These are phyloP conservation scores for Kappamyces sp. DNA, from an alignment of 192 early-diverging fungal genomes.

Conservation along the genomic window DNA sequence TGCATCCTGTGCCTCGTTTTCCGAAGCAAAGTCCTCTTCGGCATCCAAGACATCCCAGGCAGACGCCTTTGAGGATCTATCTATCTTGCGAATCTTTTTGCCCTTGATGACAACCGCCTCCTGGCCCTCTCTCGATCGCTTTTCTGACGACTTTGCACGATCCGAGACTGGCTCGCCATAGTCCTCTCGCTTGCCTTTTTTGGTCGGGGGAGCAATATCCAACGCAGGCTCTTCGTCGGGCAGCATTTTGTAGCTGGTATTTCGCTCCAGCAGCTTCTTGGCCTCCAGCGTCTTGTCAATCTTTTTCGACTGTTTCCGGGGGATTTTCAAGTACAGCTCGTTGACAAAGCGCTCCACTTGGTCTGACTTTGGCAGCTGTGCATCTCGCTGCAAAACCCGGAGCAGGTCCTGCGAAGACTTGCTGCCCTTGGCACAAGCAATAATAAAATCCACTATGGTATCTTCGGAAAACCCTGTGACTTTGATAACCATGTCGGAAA, in stretches of 20 bases:
- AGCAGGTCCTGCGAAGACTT: conserved; percentile 51
- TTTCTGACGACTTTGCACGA: conserved; percentile 5
- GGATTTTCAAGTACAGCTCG: conserved; percentile 58
- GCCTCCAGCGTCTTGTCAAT: conserved; percentile 25
- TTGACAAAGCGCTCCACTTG: conserved; percentile 54
- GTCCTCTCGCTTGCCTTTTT: conserved; percentile 11
- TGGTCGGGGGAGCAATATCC: conserved; percentile 6
- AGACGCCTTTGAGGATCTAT: too few species aligned
- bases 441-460: conserved; percentile 63
- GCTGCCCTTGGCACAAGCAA: conserved; percentile 57
- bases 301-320: conserved; percentile 31
- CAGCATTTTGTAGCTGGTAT: conserved; percentile 3
- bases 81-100: conserved; percentile 13
- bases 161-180: not conserved
- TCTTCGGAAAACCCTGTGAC: conserved; percentile 62
- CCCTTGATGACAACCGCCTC: not conserved
- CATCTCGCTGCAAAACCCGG: conserved; percentile 40
- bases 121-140: conserved; percentile 4
- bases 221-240: conserved; percentile 26
- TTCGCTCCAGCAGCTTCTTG: conserved; percentile 30
- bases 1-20: conserved; percentile 9
- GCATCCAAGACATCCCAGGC: not conserved
- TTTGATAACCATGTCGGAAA: conserved; percentile 61
- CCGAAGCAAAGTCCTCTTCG: conserved; percentile 6
- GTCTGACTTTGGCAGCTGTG: conserved; percentile 56